These are phyloP conservation scores for Pichia sp. DNA, from an alignment of 1,139 yeast species.

Conservation along the genomic window DNA sequence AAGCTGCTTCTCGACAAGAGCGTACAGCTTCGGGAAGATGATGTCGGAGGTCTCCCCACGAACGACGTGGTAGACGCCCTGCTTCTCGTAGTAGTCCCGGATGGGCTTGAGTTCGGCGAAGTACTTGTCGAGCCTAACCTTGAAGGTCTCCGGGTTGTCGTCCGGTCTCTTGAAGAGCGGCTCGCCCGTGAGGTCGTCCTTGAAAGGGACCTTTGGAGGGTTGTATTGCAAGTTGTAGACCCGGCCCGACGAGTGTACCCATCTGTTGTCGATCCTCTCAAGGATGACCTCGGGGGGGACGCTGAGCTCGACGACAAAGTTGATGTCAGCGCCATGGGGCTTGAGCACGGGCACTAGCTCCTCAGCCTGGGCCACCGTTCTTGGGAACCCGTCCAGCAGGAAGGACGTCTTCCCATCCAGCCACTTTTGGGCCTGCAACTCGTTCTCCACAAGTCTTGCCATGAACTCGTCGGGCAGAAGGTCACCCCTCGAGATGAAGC, in stretches of 20 bases:
- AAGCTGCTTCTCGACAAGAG: slow-evolving; percentile 34
- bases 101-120: slow-evolving; percentile 58
- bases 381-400: slow-evolving; percentile 89
- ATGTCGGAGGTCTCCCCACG: slow-evolving; percentile 80
- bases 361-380: slow-evolving; percentile 70
- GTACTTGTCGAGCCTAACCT: slow-evolving; percentile 61
- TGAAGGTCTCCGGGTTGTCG: slow-evolving; percentile 70
- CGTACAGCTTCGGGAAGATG: slow-evolving; percentile 65
- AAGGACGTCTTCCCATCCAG: slow-evolving; percentile 49
- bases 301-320: slow-evolving; percentile 74
- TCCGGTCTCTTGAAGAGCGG: slow-evolving; percentile 73
- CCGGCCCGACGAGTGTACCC: slow-evolving; percentile 87
- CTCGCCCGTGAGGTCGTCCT: slow-evolving; percentile 88
- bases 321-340: slow-evolving; percentile 42
- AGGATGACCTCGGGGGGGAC: slow-evolving; percentile 79
- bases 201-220: slow-evolving; percentile 79
- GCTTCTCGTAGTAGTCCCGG: slow-evolving; percentile 51
- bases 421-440: slow-evolving; percentile 45
- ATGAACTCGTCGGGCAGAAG: slow-evolving; percentile 71
- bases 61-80: slow-evolving; percentile 54
- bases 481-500: slow-evolving; percentile 56
- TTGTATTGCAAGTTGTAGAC: slow-evolving; percentile 81
- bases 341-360: slow-evolving; percentile 48
- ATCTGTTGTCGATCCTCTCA: slow-evolving; percentile 77
- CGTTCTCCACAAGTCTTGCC: slow-evolving; percentile 52